A percentile compares a stretch with the other conserved stretches of the same genome.
Evolutionary conservation across 805 yeast genomes (phyloP).

Genomic region (Kurtzmaniella fragi): DNA sequence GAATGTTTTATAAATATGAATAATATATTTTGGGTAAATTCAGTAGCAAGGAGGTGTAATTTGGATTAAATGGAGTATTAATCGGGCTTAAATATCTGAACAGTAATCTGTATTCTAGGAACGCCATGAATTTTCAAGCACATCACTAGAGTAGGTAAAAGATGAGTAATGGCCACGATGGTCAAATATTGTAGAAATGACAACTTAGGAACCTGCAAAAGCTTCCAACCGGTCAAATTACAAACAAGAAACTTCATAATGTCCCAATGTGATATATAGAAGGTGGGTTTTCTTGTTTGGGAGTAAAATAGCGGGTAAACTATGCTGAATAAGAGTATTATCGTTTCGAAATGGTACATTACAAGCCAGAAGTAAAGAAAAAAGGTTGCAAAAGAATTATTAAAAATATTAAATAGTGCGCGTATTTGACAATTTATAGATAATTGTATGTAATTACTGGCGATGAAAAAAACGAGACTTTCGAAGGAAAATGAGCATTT

Average conservation of each 20-base stretch:
- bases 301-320: constrained; percentile 1
- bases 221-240: background rate
- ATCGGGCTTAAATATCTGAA: background rate
- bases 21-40: background rate
- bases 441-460: no score
- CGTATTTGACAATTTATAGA: no score
- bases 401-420: no score
- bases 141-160: background rate
- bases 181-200: background rate
- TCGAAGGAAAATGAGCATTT: no score
- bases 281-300: background rate
- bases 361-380: no score
- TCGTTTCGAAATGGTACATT: background rate
- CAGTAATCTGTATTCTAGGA: background rate
- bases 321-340: background rate
- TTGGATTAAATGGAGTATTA: background rate
- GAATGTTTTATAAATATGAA: background rate
- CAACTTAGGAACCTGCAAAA: background rate
- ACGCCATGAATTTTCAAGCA: constrained; percentile 1
- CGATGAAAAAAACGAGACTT: no score
- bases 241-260: background rate
- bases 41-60: no score
- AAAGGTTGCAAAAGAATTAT: no score
- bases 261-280: background rate
- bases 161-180: background rate